Evolutionary conservation across 2,329 filamentous ascomycete species (phyloP).

Genomic region (Fusarium paranaense): DNA sequence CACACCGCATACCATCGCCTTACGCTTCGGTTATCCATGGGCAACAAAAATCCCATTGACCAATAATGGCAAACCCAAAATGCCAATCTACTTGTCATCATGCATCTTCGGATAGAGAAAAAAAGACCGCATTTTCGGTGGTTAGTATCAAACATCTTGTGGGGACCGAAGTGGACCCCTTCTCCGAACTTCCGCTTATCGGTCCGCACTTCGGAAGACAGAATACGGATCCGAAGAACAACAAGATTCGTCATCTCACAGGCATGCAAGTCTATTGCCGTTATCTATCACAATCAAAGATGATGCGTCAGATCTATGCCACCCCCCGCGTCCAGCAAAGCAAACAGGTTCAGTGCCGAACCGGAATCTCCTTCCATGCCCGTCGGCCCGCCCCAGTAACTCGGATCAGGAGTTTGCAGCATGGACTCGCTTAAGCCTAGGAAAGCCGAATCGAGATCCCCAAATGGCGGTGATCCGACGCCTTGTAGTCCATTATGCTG

Average conservation of each 20-base stretch:
- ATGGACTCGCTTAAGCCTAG: conserved; percentile 53
- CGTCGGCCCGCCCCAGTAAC: conserved; percentile 52
- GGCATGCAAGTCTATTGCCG: background rate
- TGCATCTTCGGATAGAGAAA: background rate
- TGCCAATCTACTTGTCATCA: background rate
- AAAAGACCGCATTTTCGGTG: background rate
- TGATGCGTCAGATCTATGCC: conserved; percentile 64
- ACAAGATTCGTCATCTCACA: background rate
- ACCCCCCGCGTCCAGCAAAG: conserved; percentile 62
- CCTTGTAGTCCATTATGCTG: conserved; percentile 44
- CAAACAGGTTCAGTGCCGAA: conserved; percentile 63
- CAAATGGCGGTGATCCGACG: conserved; percentile 47
- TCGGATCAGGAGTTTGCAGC: conserved; percentile 56
- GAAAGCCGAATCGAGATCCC: conserved; percentile 54
- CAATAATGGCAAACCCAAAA: background rate
- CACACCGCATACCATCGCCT: background rate
- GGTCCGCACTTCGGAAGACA: background rate
- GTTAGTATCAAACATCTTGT: background rate
- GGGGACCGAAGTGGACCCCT: background rate
- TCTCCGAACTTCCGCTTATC: conserved; percentile 21
- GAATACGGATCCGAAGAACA: background rate
- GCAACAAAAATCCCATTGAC: background rate
- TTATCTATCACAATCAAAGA: conserved; percentile 33
- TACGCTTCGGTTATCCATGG: background rate
- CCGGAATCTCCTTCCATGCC: conserved; percentile 56